These are phyloP conservation scores for Davidsoniella virescens DNA, from an alignment of 2,329 filamentous ascomycete species.

Conservation along the genomic window DNA sequence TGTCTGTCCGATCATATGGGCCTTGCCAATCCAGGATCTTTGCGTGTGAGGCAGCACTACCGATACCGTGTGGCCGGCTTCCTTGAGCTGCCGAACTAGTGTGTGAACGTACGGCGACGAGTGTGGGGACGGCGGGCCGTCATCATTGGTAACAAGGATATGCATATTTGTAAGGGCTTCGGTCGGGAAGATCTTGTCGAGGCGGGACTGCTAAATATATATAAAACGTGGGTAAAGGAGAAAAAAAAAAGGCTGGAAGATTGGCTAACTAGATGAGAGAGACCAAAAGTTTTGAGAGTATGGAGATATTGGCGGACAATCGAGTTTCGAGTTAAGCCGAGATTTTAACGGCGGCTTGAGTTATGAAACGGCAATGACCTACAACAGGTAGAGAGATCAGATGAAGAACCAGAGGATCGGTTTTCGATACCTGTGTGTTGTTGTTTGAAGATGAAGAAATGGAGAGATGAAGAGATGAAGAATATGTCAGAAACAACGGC, in stretches of 20 bases:
- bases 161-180: constrained; percentile 29
- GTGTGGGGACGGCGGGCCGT: constrained; percentile 61
- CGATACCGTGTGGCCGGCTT: constrained; percentile 70
- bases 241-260: too few species aligned
- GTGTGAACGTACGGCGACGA: constrained; percentile 70
- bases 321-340: background rate
- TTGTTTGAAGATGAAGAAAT: too few species aligned
- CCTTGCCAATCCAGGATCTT: constrained; percentile 96
- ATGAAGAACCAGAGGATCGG: too few species aligned
- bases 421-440: too few species aligned
- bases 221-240: background rate
- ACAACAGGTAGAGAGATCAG: too few species aligned
- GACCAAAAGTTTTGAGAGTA: background rate
- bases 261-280: background rate
- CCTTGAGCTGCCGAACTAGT: constrained; percentile 52
- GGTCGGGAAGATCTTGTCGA: background rate
- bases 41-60: constrained; percentile 84
- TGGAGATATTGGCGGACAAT: too few species aligned
- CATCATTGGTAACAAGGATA: constrained; percentile 59
- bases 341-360: background rate
- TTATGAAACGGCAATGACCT: background rate
- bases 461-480: too few species aligned
- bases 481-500: too few species aligned
- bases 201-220: background rate
- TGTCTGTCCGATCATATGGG: constrained; percentile 82